Conservation (phyloP, 345 rosid species). For the Bruguiera sexangula region DNA sequence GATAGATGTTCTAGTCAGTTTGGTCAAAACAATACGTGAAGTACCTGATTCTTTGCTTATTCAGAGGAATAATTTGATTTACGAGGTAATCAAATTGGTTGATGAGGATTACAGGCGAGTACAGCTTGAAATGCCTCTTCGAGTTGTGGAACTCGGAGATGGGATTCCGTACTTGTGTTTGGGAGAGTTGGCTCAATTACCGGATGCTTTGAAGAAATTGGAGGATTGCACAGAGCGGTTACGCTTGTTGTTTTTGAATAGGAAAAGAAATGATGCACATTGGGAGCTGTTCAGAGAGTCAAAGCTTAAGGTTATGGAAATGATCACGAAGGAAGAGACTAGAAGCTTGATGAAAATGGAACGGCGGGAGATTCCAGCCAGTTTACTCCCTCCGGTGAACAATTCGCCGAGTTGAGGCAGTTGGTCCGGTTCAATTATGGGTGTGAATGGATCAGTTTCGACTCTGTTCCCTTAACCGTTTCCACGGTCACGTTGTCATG, state of each 20-base stretch:
- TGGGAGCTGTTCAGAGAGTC: conserved; percentile 40
- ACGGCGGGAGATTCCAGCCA: conserved; percentile 12
- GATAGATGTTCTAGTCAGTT: conserved; percentile 34
- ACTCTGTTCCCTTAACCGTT: conserved; percentile 2
- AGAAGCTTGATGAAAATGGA: conserved; percentile 19
- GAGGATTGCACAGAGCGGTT: conserved; percentile 39
- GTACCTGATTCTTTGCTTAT: conserved; percentile 42
- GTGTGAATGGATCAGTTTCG: conserved; percentile 3
- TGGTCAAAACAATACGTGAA: conserved; percentile 24
- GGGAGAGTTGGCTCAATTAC: conserved; percentile 35
- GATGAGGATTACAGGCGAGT: conserved; percentile 43
- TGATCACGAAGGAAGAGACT: conserved; percentile 11
- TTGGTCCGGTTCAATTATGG: not conserved
- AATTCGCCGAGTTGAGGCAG: conserved; percentile 5
- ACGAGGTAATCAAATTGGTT: conserved; percentile 44
- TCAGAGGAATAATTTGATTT: conserved; percentile 38
- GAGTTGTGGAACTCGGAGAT: conserved; percentile 35
- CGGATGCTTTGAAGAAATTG: conserved; percentile 21
- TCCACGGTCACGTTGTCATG: not conserved
- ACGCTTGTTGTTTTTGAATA: conserved; percentile 35
- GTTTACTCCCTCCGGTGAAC: conserved; percentile 4
- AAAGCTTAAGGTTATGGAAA: conserved; percentile 12
- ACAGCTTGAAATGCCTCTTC: conserved; percentile 37
- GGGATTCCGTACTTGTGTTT: conserved; percentile 28
- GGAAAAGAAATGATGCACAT: conserved; percentile 37